Conservation (phyloP, 345 rosid species). For the Eucalyptus leucophloia region DNA sequence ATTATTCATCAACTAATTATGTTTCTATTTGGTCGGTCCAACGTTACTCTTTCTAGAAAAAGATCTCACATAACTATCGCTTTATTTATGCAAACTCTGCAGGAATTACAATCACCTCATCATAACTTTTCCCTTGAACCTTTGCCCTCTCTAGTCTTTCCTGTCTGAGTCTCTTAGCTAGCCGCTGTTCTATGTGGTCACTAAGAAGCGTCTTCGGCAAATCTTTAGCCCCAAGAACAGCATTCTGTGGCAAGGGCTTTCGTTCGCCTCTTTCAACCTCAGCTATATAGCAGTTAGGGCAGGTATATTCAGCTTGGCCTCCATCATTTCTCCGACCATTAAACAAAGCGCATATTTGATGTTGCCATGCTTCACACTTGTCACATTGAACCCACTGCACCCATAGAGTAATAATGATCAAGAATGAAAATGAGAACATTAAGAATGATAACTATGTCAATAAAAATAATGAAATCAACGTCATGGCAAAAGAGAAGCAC, state of each 20-base stretch:
- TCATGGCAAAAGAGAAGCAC: neutral
- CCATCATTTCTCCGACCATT: slow-evolving; percentile 99
- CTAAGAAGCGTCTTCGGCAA: slow-evolving; percentile 89
- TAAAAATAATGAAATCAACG: neutral
- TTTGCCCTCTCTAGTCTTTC: slow-evolving; percentile 88
- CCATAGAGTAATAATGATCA: neutral
- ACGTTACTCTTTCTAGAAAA: neutral
- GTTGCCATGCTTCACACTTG: slow-evolving; percentile 99
- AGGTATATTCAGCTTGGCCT: slow-evolving; percentile 99
- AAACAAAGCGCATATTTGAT: slow-evolving; percentile 96
- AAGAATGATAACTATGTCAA: neutral
- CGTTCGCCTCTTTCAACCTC: slow-evolving; percentile 94
- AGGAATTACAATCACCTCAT: slow-evolving; percentile 51
- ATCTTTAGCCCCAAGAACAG: slow-evolving; percentile 98
- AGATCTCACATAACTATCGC: neutral
- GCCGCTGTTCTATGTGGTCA: slow-evolving; percentile 90
- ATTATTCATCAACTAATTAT: neutral
- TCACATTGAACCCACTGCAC: slow-evolving; percentile 99
- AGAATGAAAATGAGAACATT: neutral
- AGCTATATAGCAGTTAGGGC: slow-evolving; percentile 87
- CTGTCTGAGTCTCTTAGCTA: slow-evolving; percentile 56
- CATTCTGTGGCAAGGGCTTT: slow-evolving; percentile 88
- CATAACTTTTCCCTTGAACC: slow-evolving; percentile 57
- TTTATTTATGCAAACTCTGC: neutral
- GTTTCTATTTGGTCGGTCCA: neutral